Evolutionary conservation across 257 asterid genomes (phyloP).

Genomic region (Capsicum pubescens): DNA sequence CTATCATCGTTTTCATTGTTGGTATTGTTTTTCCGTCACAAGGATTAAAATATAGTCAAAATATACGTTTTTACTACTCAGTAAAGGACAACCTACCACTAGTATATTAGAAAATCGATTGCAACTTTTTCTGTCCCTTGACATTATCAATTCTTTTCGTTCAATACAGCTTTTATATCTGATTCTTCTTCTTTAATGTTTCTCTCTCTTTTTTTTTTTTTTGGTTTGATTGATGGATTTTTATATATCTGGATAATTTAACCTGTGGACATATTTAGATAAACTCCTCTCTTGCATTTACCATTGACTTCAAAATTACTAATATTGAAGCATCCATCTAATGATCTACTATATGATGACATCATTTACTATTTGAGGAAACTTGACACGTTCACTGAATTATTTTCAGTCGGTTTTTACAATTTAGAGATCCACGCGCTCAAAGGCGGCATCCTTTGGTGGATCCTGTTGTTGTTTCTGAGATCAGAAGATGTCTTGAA

Average conservation of each 20-base stretch:
- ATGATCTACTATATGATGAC: not conserved
- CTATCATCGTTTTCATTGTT: not conserved
- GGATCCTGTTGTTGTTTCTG: slow-evolving; percentile 89
- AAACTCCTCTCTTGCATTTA: not conserved
- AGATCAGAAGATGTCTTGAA: slow-evolving; percentile 83
- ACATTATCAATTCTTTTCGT: slow-evolving; percentile 11
- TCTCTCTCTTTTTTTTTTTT: too few species aligned
- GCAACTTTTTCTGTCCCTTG: not conserved
- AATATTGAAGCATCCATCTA: slow-evolving; percentile 18
- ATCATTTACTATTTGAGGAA: slow-evolving; percentile 12
- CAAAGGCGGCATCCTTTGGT: slow-evolving; percentile 92
- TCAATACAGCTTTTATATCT: not conserved
- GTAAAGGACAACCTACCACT: not conserved
- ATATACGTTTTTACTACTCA: not conserved
- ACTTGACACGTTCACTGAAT: slow-evolving; percentile 37
- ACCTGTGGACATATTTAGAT: not conserved
- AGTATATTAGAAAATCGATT: not conserved
- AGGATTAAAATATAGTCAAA: slow-evolving; percentile 1
- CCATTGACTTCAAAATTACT: slow-evolving; percentile 4
- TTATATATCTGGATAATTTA: not conserved
- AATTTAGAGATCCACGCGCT: slow-evolving; percentile 87
- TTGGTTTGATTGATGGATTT: not conserved
- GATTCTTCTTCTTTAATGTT: not conserved
- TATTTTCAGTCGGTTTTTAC: slow-evolving; percentile 82
- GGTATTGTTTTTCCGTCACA: not conserved